Percentiles rank a stretch among this genome's conserved stretches.
phyloP scores from a whole-genome alignment of 805 yeast species.

The Candida germanica region DNA sequence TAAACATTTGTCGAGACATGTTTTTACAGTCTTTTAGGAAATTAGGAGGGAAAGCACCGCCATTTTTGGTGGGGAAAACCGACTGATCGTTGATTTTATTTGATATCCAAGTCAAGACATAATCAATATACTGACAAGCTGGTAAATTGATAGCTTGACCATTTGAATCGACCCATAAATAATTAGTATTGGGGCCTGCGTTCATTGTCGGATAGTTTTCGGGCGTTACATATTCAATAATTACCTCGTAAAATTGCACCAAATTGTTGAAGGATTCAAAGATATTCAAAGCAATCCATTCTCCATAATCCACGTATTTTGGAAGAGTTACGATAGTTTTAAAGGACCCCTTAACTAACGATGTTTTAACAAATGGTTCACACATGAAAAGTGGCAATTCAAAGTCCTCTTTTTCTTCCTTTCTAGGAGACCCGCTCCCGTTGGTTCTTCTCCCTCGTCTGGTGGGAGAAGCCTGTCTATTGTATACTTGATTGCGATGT shows the following conservation, averaged over 20 bases:
- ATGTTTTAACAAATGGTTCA: slow-evolving; percentile 91
- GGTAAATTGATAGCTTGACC: slow-evolving; percentile 84
- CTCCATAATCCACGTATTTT: slow-evolving; percentile 88
- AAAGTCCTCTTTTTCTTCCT: slow-evolving; percentile 7
- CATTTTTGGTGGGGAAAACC: slow-evolving; percentile 87
- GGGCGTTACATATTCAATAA: slow-evolving; percentile 87
- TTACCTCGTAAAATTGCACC: slow-evolving; percentile 85
- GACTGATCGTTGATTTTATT: slow-evolving; percentile 85
- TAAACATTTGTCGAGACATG: slow-evolving; percentile 86
- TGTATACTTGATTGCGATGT: slow-evolving; percentile 12
- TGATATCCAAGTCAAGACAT: slow-evolving; percentile 86
- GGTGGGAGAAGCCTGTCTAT: slow-evolving; percentile 18
- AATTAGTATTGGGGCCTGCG: slow-evolving; percentile 91
- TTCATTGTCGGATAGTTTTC: slow-evolving; percentile 90
- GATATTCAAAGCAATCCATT: slow-evolving; percentile 92
- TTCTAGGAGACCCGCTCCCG: slow-evolving; percentile 5
- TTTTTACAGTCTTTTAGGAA: slow-evolving; percentile 81
- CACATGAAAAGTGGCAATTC: slow-evolving; percentile 67
- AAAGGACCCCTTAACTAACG: slow-evolving; percentile 93
- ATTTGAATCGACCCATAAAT: slow-evolving; percentile 79
- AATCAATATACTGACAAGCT: slow-evolving; percentile 89
- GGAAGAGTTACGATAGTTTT: slow-evolving; percentile 94
- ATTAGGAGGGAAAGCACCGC: slow-evolving; percentile 84
- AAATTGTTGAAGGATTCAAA: slow-evolving; percentile 86
- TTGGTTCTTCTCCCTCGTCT: slow-evolving; percentile 15